Conservation (phyloP, 1,139 yeast genomes). For the Debaryomyces subglobosus region DNA sequence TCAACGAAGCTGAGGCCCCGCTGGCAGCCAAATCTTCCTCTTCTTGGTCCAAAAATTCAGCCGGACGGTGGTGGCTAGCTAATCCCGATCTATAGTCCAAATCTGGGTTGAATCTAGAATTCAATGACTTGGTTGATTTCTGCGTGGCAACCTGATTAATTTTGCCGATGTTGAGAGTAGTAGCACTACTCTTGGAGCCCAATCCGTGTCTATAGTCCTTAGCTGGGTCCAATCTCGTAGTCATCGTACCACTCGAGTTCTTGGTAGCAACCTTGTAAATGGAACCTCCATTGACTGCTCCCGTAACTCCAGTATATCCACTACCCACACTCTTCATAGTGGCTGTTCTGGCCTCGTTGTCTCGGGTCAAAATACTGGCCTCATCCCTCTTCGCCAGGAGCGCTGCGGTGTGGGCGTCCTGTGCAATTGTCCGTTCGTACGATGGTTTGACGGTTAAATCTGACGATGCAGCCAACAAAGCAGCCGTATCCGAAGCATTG, state of each 20-base stretch:
- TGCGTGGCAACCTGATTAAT: conserved; percentile 47
- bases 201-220: conserved; percentile 50
- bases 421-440: conserved; percentile 64
- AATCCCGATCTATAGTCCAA: conserved; percentile 49
- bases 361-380: conserved; percentile 49
- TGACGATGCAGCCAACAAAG: conserved; percentile 68
- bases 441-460: conserved; percentile 63
- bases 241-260: conserved; percentile 48
- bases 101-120: conserved; percentile 48
- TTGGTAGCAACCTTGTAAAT: conserved; percentile 47
- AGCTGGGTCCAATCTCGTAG: conserved; percentile 52
- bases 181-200: conserved; percentile 32
- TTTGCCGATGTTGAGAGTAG: conserved; percentile 42
- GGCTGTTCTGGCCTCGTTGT: conserved; percentile 45
- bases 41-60: conserved; percentile 30
- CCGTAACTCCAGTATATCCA: conserved; percentile 39
- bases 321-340: conserved; percentile 4
- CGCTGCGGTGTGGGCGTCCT: conserved; percentile 70
- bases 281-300: conserved; percentile 35
- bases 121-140: conserved; percentile 45
- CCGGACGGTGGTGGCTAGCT: conserved; percentile 23
- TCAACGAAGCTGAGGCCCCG: conserved; percentile 42
- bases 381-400: conserved; percentile 52
- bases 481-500: conserved; percentile 76
- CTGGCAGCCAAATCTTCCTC: conserved; percentile 43